Base-by-base conservation (phyloP, 768 basidiomycete species). In the Termitomyces sp. region DNA sequence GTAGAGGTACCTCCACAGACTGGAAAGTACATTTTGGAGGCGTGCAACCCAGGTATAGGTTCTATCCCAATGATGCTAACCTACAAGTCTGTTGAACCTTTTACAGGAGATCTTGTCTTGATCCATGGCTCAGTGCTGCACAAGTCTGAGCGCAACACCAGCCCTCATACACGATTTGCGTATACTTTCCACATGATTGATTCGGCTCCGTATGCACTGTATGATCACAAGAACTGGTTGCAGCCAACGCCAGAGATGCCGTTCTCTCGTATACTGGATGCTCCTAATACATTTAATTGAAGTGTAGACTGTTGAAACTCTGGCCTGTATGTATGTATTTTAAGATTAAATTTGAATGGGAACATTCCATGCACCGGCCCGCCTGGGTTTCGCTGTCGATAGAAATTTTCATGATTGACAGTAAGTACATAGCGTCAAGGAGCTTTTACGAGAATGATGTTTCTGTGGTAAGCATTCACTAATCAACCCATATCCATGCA, bases 161-260 rank as follows among this genome's bases (percentile, higher is more conserved):
- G 91, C 54, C 76, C 82, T 22, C 79, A 86, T 60, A 93, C 93
- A 1, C 82, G 97, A 55, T 92, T 87, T 62, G 95, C 95, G 30
- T 99, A 98, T 69, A 98, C 97, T 0, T 98, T 97, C 71, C 95
- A 94, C 64, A 93, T 93, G 91, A 87, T 94, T 48, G 92, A 96
- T 66, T 87, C 82, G 20, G 80, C 81, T 40, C 87, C 84, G 24
- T 73, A 80, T 64, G 89, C 85, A 7, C 72, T 68, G 40, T 97
- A 95, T 57, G 96, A 98, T 60, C 81, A 85, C 66, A 92, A 91
- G 82, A 98, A 97, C 68, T 97, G 95, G 95, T 75, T 98, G 57
- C 95, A 98, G 69, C 94, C 95, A 1, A 93, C 93, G 3, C 62
- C 75, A 10, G 82, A 78, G 13, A 88, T 91, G 88, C 92, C 95